Evolutionary conservation across 129 eudicot genomes (phyloP), one percentile per base, ranked within the genome.

Genomic region (Pseudognaphalium luteoalbum): DNA sequence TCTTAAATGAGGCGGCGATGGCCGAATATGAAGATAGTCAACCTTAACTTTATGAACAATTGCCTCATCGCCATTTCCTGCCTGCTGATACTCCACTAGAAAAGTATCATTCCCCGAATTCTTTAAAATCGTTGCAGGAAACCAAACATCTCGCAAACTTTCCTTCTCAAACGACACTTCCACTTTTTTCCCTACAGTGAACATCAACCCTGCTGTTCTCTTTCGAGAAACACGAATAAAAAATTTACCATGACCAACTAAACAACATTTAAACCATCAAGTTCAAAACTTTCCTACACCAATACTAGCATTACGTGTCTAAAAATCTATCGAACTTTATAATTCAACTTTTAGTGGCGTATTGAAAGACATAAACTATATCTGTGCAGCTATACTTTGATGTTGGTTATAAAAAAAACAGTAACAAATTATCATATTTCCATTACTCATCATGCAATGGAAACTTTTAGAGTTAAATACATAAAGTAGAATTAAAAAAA

Each of bases 141-240:
- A 90, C 98, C 98, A 92, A 66, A 76, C 88, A 50, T 85, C 95
- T 25, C 78, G 75, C 41, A 42, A 70, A 65, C 74, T 82, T 74
- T 82, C 88, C 28, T 33, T 70, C 59, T 86, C 88, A 71, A 90
- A 78, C 14, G 84, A 88, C 62, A 93, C 92, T 77, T 93, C 98
- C 17, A 88, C 98, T 77, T 82, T 79, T 78, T 85, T 85, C 47
- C 94, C 98, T 3, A 78, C 82, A 57, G 84, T 83, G 79, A 86
- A 92, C 83, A 87, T 81, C 86, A 82, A 83, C 52, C 83, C 91
- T 77, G 87, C 81, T 85, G 83, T 83, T 83, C 84, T 85, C 93
- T 90, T 81, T 72, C 83, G 78, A 82, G 70, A 77, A 64, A 78
- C 12, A 25, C 59, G 70, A 33, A 68, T 28, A 3, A 81, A 29